Evolutionary conservation across 768 basidiomycete genomes (phyloP), one percentile per base, ranked within the genome.

Genomic region (Tubosaeta sp.): DNA sequence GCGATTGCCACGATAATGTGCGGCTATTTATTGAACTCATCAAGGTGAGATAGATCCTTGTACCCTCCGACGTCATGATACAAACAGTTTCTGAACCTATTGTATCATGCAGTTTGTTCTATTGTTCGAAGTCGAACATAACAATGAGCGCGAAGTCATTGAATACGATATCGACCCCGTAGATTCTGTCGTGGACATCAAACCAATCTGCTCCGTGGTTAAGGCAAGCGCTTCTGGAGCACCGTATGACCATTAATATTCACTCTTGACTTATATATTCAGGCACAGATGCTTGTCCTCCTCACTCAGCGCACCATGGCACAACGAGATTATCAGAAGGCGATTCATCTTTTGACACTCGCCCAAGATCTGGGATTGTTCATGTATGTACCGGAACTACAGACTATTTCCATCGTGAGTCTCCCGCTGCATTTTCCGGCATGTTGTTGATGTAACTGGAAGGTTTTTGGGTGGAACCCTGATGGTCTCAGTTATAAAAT

Each of bases 401-500:
- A 8, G n/a, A 50, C 31, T 3, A 44, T 58, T 3, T 40, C 42
- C 2, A 39, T 56, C 0, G 54, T 53, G 42, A 48, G 51, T 10
- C 5, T 3, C 18, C 44, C 6, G 7, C 25, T 44, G 7, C 6
- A 9, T 21, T 35, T 40, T 18, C 6, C 1, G n/a, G 14, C 13
- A 4, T 36, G 25, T 11, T 3, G 6, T 34, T 51, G 18, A 54
- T 36, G 6, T 18, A 4, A n/a, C 21, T 36, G 31, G 34, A 52
- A 58, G 57, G 27, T 58, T 10, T 53, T 56, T 27, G 57, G 54
- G 9, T 56, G 54, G 57, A 24, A 52, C n/a, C 18, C 56, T n/a
- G 47, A 43, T 29, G 36, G 24, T 3, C 46, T 53, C 7, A 3
- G 25, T 18, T n/a, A 8, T 10, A 45, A 0, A 24, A 39, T 49